Base-by-base conservation (phyloP, 2,329 filamentous ascomycete genomes). In the Monosporascus sp. region DNA sequence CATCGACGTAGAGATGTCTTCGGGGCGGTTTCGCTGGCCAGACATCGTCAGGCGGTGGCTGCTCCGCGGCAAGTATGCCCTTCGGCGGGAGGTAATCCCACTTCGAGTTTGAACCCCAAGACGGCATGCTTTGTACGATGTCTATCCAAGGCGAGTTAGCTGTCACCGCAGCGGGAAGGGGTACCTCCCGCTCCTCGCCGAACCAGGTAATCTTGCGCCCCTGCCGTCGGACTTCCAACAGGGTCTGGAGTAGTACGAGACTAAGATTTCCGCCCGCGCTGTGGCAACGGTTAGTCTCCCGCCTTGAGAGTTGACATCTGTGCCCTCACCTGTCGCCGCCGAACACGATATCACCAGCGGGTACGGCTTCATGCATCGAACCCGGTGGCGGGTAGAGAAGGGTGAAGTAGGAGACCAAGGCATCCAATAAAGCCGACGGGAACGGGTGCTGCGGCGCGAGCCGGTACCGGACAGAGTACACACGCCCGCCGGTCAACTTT, bases 371-470 rank as follows among this genome's bases (percentile, higher is more conserved):
- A 66, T 94, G 89, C 45, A 84, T 78, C 0, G 88, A 80, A 19
- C 78, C 86, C 0, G 81, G 74, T 0, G 87, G 86, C 14, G 89
- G 89, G 61, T 90, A 86, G 1, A 94, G 75, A 7, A 92, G 75
- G 0, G 81, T 81, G 37, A 94, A 76, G 63, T 93, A 94, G 0
- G 87, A 84, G 35, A 86, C 75, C 9, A 93, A 70, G 1, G 81
- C 87, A 64, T 94, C 89, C 44, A 93, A 72, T 7, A 94, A 70
- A 2, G 88, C 87, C 0, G 86, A 76, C 0, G 89, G 89, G 65
- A 94, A 94, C 0, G 88, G 81, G 55, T 86, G 72, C 65, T 91
- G 86, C 0, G 89, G 89, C 14, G 87, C 82, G 3, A 94, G 78
- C 6, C 89, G 78, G 69, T 93, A 93, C 3, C 87, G 80, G 5